Base-by-base conservation (phyloP, 2,329 filamentous ascomycete species). In the Talaromyces sp. region DNA sequence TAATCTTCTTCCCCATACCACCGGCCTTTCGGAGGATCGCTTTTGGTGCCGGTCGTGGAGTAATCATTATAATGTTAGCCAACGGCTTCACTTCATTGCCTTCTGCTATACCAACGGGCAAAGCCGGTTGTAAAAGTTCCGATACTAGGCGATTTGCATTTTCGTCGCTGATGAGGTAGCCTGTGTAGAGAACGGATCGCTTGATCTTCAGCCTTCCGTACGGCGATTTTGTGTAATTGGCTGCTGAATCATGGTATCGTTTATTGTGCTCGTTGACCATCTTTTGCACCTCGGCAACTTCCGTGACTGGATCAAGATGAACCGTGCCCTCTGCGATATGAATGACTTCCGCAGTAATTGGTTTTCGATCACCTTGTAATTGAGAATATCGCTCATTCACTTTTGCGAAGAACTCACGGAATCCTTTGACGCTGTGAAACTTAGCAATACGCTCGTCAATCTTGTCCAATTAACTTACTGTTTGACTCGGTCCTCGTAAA, bases 11-110 rank as follows among this genome's bases (percentile, higher is more conserved):
- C 39, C 93, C 92, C 73, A 97, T 87, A 33, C 94, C 94, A 49
- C 95, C 95, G 11, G 95, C 90, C 76, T 92, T 95, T 61, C 90
- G 86, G 37, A 97, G 81, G 24, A 96, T 89, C 68, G 84, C 86
- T 60, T 85, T 83, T 2, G 90, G 87, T 59, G 90, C 91, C 0
- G 90, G 88, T 11, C 90, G 88, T 1, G 92, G 89, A 43, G 90
- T 90, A 73, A 99, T 98, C 72, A 97, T 85, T 70, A 99, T 93
- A 77, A 90, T 94, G 78, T 96, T 97, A 54, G 90, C 93, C 71
- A 97, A 89, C 67, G 88, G 87, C 69, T 91, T 92, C 68, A 97
- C 81, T 60, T 96, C 91, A 61, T 86, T 84, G 60, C 78, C 78
- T 58, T 90, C 87, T 33, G 87, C 83, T 62, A 88, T 80, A 65